Conservation (phyloP, 2,329 filamentous ascomycete genomes). For the Fusarium sp. region DNA sequence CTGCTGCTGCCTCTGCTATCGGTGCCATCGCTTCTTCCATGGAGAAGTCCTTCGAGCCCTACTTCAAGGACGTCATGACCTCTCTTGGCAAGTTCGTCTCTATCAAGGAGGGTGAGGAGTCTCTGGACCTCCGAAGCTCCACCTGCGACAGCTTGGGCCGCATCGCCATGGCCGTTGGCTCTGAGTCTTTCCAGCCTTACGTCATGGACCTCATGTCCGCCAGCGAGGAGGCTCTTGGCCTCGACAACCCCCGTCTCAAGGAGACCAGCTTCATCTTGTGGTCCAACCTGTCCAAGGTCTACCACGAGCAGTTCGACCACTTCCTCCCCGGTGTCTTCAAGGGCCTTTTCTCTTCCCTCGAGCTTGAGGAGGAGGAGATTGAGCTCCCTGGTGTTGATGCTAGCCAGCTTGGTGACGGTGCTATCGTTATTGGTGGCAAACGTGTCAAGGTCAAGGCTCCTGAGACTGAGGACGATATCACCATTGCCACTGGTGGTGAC, state of each 20-base stretch:
- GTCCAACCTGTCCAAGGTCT: slow-evolving; percentile 94
- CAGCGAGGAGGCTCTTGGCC: slow-evolving; percentile 87
- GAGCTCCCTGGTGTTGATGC: slow-evolving; percentile 73
- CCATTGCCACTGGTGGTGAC: slow-evolving; percentile 66
- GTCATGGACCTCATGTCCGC: slow-evolving; percentile 91
- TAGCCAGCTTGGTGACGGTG: slow-evolving; percentile 75
- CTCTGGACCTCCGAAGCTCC: slow-evolving; percentile 88
- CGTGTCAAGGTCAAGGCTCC: slow-evolving; percentile 80
- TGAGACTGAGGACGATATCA: slow-evolving; percentile 66
- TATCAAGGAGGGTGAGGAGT: slow-evolving; percentile 89
- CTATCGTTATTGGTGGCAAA: slow-evolving; percentile 82
- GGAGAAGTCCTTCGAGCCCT: slow-evolving; percentile 86
- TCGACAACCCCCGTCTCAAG: slow-evolving; percentile 89
- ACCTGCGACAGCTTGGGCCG: slow-evolving; percentile 94
- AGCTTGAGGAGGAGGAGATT: slow-evolving; percentile 89
- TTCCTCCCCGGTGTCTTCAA: slow-evolving; percentile 83
- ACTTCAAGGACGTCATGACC: slow-evolving; percentile 90
- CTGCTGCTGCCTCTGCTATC: slow-evolving; percentile 86
- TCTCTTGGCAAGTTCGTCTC: slow-evolving; percentile 85
- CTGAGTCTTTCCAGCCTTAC: slow-evolving; percentile 88
- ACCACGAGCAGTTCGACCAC: slow-evolving; percentile 83
- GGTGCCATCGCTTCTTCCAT: slow-evolving; percentile 91
- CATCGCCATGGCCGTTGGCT: slow-evolving; percentile 88
- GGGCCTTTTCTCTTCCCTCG: slow-evolving; percentile 84
- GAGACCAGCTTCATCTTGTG: slow-evolving; percentile 98